Evolutionary conservation across 164 flowering plant species (phyloP), one percentile per base, ranked within the genome.

Genomic region (Vitis riparia): DNA sequence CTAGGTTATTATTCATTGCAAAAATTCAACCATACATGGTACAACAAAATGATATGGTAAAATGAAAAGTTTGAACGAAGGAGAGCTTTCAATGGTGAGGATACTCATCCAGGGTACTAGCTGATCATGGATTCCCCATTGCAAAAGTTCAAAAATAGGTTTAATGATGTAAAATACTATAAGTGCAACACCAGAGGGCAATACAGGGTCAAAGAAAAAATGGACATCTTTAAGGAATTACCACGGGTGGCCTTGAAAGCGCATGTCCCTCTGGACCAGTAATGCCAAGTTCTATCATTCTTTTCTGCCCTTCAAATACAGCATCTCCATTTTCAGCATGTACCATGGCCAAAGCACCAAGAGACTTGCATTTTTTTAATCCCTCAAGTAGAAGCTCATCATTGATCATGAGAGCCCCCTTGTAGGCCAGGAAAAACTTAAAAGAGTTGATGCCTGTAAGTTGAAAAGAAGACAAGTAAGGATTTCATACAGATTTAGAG

Each of bases 261-360:
- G 91, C 87, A 83, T 95, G 99, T 49, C 99, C 99, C 78, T 95
- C 98, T 44, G 98, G 98, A 72, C 99, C 98, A 57, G 94, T 90
- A 71, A 95, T 93, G 56, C 97, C 98, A 72, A 95, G 97, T 67
- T 89, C 88, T 58, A 93, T 90, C 93, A 95, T 91, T 80, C 88
- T 85, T 50, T 82, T 83, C 74, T 95, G 98, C 62, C 97, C 99
- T 79, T 89, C 93, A 72, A 77, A 87, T 37, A 90, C 97, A 72
- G 91, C 99, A 83, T 95, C 99, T 64, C 98, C 98, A 85, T 95
- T 95, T 87, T 95, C 99, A 62, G 99, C 99, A 81, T 95, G 99
- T 63, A 95, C 99, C 99, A 91, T 90, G 49, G 99, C 87, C 73
- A 95, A 68, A 32, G 99, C 98, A 74, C 99, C 99, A 83, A 95